Evolutionary conservation across 176 grass and related monocot species (phyloP).

Genomic region (Elaeis guineensis): DNA sequence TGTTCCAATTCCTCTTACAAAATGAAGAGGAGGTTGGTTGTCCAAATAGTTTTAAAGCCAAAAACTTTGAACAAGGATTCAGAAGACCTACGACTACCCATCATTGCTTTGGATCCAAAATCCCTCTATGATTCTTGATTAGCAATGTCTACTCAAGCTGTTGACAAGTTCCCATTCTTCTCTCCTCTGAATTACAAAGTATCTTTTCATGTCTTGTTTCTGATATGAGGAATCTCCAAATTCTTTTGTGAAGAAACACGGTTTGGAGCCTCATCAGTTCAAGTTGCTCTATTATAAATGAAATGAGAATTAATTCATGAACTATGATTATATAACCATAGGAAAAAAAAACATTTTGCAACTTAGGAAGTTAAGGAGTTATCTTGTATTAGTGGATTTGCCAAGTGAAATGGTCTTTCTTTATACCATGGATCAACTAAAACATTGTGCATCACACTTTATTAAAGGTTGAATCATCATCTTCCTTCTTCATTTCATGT

Average conservation of each 20-base stretch:
- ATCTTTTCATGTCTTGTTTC: constrained; percentile 11
- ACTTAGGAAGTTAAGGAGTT: too few relatives aligned
- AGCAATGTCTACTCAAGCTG: not conserved
- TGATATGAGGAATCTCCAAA: not conserved
- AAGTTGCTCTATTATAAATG: too few relatives aligned
- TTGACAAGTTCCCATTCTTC: constrained; percentile 6
- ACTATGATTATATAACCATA: too few relatives aligned
- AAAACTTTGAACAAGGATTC: not conserved
- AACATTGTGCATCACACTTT: not conserved
- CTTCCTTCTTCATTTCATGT: not conserved
- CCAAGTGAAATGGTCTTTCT: not conserved
- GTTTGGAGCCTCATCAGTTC: too few relatives aligned
- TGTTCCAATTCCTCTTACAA: constrained; percentile 17
- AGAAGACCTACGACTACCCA: constrained; percentile 2
- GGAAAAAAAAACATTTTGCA: too few relatives aligned
- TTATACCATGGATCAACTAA: constrained; percentile 8
- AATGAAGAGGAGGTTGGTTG: constrained; percentile 8
- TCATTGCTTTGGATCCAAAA: constrained; percentile 10
- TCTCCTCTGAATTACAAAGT: constrained; percentile 1
- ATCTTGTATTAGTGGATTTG: not conserved
- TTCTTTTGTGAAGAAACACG: constrained; percentile 6
- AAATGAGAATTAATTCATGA: too few relatives aligned
- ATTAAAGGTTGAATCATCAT: not conserved
- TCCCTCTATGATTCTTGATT: not conserved
- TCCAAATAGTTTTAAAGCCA: constrained; percentile 10